Conservation (phyloP, 352 stramenopile genomes). For the Phytophthora ohioensis region DNA sequence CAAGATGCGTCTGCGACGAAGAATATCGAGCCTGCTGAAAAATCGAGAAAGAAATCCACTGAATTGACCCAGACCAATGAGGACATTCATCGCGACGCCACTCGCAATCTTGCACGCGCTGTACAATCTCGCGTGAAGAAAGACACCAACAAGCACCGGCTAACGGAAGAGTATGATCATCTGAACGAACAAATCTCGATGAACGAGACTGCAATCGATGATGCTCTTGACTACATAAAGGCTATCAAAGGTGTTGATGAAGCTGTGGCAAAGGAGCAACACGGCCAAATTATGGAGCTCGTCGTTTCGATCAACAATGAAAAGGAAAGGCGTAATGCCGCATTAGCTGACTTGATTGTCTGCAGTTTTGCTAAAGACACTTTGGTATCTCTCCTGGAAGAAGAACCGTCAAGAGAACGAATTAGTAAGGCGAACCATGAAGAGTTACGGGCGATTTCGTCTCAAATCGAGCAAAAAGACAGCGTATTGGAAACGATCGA, state of each 20-base stretch:
- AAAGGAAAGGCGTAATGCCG: conserved; percentile 23
- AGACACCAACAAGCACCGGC: conserved; percentile 23
- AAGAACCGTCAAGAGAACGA: not conserved
- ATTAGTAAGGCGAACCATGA: conserved; percentile 8
- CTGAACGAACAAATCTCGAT: conserved; percentile 31
- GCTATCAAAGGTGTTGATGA: conserved; percentile 34
- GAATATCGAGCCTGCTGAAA: not conserved
- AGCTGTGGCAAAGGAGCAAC: conserved; percentile 24
- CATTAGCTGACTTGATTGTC: conserved; percentile 28
- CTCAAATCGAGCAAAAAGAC: conserved; percentile 26
- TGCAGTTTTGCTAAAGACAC: conserved; percentile 10
- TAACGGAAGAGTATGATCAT: conserved; percentile 31
- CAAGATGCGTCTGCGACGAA: not conserved
- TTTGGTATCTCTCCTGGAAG: conserved; percentile 17
- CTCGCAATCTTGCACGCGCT: conserved; percentile 2
- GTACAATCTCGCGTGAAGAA: conserved; percentile 16
- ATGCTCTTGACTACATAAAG: conserved; percentile 34
- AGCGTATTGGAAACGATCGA: conserved; percentile 17
- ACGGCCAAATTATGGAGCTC: conserved; percentile 37
- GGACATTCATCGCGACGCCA: conserved; percentile 22
- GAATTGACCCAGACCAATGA: not conserved
- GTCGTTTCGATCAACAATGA: conserved; percentile 35
- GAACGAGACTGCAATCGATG: conserved; percentile 35
- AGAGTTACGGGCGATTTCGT: conserved; percentile 20
- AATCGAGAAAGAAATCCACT: not conserved